phyloP scores from a whole-genome alignment of 306 rosid species.

The Erythrophleum fordii region DNA sequence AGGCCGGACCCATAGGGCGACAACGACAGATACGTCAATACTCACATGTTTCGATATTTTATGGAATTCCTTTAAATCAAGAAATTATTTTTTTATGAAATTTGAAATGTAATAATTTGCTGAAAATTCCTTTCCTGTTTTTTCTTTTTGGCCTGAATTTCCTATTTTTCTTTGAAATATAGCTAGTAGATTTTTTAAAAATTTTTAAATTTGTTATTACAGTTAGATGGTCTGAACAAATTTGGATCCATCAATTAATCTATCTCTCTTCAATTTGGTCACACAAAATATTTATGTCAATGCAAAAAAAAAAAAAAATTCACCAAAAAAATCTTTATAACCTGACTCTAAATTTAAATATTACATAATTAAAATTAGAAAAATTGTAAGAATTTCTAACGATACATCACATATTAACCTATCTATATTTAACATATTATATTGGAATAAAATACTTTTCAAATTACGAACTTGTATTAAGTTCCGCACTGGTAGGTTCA shows the following conservation, averaged over 20 bases:
- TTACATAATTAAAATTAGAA: not conserved
- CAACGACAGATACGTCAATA: not conserved
- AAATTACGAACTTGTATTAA: too few species aligned
- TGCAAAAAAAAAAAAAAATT: too few species aligned
- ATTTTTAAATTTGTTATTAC: not conserved
- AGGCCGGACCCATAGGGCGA: not conserved
- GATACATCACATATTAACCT: not conserved
- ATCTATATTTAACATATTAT: not conserved
- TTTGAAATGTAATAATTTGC: not conserved
- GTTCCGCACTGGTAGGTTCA: too few species aligned
- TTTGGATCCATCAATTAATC: too few species aligned
- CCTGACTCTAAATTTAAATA: not conserved
- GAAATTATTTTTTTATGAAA: too few species aligned
- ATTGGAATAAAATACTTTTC: too few species aligned
- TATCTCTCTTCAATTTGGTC: too few species aligned
- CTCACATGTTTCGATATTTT: not conserved
- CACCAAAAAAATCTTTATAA: not conserved
- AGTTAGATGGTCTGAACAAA: not conserved
- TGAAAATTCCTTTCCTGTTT: not conserved
- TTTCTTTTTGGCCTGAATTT: too few species aligned
- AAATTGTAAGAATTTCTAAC: too few species aligned
- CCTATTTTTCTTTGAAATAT: not conserved
- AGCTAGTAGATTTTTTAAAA: not conserved
- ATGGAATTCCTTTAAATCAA: not conserved
- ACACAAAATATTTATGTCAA: too few species aligned